Evolutionary conservation across 768 basidiomycete species (phyloP).

Genomic region (Tephrocybe sp.): DNA sequence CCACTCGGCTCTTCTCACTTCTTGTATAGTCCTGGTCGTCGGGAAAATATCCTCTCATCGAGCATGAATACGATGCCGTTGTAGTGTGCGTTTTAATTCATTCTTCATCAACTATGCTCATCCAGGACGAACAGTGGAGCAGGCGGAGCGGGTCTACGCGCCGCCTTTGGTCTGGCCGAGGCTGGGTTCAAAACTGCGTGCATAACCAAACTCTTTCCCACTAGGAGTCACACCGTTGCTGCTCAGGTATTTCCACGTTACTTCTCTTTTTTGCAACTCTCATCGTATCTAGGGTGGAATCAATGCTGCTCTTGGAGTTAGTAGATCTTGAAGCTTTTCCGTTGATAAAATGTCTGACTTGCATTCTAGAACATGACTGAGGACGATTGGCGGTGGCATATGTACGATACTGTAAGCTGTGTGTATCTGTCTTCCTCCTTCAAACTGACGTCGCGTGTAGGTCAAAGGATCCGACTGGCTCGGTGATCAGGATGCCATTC

Average conservation of each 20-base stretch:
- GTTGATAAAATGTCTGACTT: slow-evolving; percentile 6
- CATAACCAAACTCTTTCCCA: slow-evolving; percentile 98
- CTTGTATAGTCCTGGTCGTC: slow-evolving; percentile 65
- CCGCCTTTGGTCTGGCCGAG: slow-evolving; percentile 97
- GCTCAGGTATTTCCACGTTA: slow-evolving; percentile 64
- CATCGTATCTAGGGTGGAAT: slow-evolving; percentile 78
- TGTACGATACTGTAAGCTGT: slow-evolving; percentile 86
- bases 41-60: slow-evolving; percentile 94
- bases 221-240: slow-evolving; percentile 97
- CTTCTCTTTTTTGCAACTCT: slow-evolving; percentile 9
- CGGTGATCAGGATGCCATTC: slow-evolving; percentile 99
- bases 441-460: slow-evolving; percentile 34
- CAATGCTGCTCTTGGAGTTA: slow-evolving; percentile 93
- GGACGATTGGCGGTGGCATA: slow-evolving; percentile 99
- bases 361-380: slow-evolving; percentile 92
- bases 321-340: slow-evolving; percentile 26
- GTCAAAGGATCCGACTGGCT: slow-evolving; percentile 99
- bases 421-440: background rate
- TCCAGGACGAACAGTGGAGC: slow-evolving; percentile 65
- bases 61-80: slow-evolving; percentile 98
- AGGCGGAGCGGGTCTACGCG: slow-evolving; percentile 96
- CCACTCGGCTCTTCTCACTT: slow-evolving; percentile 17
- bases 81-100: slow-evolving; percentile 84
- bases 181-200: slow-evolving; percentile 99
- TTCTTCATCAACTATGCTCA: slow-evolving; percentile 1